Evolutionary conservation across 768 basidiomycete genomes (phyloP), one percentile per base, ranked within the genome.

Genomic region (Pulveroboletus frians): DNA sequence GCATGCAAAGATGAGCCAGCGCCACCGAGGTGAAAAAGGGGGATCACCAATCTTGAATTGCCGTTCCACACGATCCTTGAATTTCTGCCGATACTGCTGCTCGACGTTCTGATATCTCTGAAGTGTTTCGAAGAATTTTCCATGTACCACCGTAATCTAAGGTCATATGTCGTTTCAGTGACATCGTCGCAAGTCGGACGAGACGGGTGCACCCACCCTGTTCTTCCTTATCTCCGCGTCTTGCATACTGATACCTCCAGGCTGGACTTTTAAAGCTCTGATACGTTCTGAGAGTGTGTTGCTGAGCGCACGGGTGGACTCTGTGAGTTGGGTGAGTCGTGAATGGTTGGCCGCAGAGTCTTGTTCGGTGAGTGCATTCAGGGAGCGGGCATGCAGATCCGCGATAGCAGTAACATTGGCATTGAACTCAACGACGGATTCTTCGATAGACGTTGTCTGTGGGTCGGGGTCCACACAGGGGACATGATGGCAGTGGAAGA

Each of bases 41-140:
- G 34, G 30, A 70, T 46, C 51, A 84, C 86, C 87, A 47, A 92
- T 92, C 62, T 77, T 82, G 63, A 88, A 76, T 66, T 93, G 86
- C 38, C 87, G 74, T 66, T 83, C 86, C 47, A 86, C 75, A 40
- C 85, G 75, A 57, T 83, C 77, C 61, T 74, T 81, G 60, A 81
- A 78, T 61, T 77, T 82, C 44, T 74, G 69, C 17, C 84, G 76
- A 62, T 78, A 79, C 54, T 85, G 82, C 53, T 81, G 82, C 65
- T 91, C 89, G 21, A 87, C 80, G 26, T 72, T 74, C 64, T 88
- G 89, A 65, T 87, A 91, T 49, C 80, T 80, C 62, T 88, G 88
- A 41, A 91, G 77, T 1, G 81, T 80, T 53, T 89, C 88, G 40
- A 84, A 62, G 52, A 91, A 90, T 62, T 84, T 88, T 21, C 74